Evolutionary conservation across 768 basidiomycete species (phyloP).

Genomic region (Amyloporia xantha): DNA sequence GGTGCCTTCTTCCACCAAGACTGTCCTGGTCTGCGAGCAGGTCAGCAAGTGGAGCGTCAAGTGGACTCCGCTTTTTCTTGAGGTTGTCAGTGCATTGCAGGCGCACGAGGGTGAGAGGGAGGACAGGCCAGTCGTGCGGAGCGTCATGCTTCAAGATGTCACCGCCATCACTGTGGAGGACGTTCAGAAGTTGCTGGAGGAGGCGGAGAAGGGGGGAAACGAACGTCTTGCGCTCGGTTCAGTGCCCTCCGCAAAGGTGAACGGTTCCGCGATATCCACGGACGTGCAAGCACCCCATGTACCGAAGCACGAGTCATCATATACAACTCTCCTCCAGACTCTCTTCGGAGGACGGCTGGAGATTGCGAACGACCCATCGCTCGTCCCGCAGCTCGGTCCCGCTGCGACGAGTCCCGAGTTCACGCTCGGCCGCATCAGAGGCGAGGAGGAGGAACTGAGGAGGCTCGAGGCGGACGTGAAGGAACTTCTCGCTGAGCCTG

Average conservation of each 20-base stretch:
- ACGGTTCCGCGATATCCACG: constrained; percentile 14
- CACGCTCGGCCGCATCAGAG: constrained; percentile 86
- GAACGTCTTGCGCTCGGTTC: constrained; percentile 45
- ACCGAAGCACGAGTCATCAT: constrained; percentile 88
- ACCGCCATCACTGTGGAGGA: constrained; percentile 33
- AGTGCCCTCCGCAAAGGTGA: constrained; percentile 21
- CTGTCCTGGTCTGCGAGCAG: constrained; percentile 80
- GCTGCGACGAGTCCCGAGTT: constrained; percentile 90
- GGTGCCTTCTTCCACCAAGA: constrained; percentile 56
- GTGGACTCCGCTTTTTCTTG: constrained; percentile 85
- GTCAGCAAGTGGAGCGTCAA: constrained; percentile 68
- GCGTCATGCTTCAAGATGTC: constrained; percentile 53
- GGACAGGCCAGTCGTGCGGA: constrained; percentile 47
- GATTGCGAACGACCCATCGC: constrained; percentile 76
- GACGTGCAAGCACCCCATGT: constrained; percentile 42
- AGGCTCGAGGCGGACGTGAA: constrained; percentile 61
- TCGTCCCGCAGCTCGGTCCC: constrained; percentile 62
- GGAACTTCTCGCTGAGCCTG: constrained; percentile 50
- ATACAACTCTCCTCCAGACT: constrained; percentile 81
- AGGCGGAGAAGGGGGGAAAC: constrained; percentile 30
- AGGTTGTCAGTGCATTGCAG: constrained; percentile 69
- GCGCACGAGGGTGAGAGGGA: constrained; percentile 39
- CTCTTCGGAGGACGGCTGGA: constrained; percentile 77
- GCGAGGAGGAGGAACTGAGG: constrained; percentile 68
- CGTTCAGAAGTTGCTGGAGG: constrained; percentile 47